Conservation (phyloP, 2,329 filamentous ascomycete species). For the Arthrobotrys pseudoclavata region DNA sequence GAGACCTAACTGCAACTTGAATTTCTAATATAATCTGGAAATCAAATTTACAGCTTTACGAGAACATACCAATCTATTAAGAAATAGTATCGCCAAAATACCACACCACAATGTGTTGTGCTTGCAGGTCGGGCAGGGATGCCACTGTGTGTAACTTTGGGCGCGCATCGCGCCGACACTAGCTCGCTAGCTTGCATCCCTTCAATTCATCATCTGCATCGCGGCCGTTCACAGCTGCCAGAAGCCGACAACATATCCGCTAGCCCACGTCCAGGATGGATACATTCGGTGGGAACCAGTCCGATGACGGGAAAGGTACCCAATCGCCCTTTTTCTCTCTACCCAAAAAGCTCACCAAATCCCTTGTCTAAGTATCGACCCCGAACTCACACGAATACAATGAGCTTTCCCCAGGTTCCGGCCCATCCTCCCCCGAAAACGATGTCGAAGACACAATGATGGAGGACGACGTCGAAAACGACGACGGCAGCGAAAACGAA, state of each 20-base stretch:
- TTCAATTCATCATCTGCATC: constrained; percentile 11
- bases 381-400: constrained; percentile 34
- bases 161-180: constrained; percentile 34
- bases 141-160: constrained; percentile 28
- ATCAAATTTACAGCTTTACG: no score
- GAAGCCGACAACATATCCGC: constrained; percentile 14
- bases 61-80: no score
- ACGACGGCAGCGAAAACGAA: constrained; percentile 65
- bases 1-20: no score
- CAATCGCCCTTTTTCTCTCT: constrained; percentile 11
- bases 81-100: constrained; percentile 20
- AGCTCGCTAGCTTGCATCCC: constrained; percentile 10
- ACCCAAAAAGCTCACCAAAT: background rate
- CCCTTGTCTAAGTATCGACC: background rate
- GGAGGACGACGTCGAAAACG: constrained; percentile 67
- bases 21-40: no score
- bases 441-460: constrained; percentile 74
- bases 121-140: constrained; percentile 11
- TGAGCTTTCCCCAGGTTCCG: constrained; percentile 49
- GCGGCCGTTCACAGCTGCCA: constrained; percentile 17
- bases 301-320: constrained; percentile 59
- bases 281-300: constrained; percentile 57
- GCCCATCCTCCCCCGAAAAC: constrained; percentile 64
- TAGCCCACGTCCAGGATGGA: constrained; percentile 39
- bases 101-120: constrained; percentile 19